Evolutionary conservation across 2,329 filamentous ascomycete genomes (phyloP), one percentile per base, ranked within the genome.

Genomic region (Ophiocordyceps camponoti-leonardi): DNA sequence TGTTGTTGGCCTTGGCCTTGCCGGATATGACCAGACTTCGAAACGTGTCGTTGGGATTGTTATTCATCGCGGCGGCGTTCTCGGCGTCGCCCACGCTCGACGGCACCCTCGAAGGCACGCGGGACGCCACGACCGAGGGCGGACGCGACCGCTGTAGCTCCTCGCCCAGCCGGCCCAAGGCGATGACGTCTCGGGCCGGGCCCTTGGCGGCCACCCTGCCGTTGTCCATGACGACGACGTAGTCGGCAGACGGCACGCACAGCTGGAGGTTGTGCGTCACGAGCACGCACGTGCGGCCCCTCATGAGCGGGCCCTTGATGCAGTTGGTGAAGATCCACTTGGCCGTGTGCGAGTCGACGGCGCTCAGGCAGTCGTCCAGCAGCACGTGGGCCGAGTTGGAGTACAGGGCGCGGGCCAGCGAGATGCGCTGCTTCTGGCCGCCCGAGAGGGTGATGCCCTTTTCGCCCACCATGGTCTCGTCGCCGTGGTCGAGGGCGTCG

Each of bases 321-420:
- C 88, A 94, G 62, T 94, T 83, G 58, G 83, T 83, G 65, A 96
- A 96, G 52, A 98, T 96, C 81, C 93, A 95, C 61, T 95, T 93
- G 2, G 88, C 88, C 0, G 92, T 96, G 56, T 98, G 92, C 4
- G 92, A 93, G 61, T 98, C 92, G 31, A 98, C 92, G 26, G 92
- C 92, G 58, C 88, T 95, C 41, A 98, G 72, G 51, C 93, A 94
- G 61, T 98, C 92, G 57, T 98, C 92, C 44, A 98, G 72, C 12
- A 98, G 73, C 16, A 98, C 67, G 61, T 96, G 90, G 45, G 81
- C 82, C 6, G 88, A 93, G 62, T 86, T 90, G 52, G 86, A 94
- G 64, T 98, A 98, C n/a, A 98, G 73, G 1, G 92, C 92, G 52
- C 92, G 81, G n/a, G 92, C 92, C 41, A 98, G 73, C 14, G 90